phyloP scores from a whole-genome alignment of 345 rosid species.

The Eutrema yunnanense region DNA sequence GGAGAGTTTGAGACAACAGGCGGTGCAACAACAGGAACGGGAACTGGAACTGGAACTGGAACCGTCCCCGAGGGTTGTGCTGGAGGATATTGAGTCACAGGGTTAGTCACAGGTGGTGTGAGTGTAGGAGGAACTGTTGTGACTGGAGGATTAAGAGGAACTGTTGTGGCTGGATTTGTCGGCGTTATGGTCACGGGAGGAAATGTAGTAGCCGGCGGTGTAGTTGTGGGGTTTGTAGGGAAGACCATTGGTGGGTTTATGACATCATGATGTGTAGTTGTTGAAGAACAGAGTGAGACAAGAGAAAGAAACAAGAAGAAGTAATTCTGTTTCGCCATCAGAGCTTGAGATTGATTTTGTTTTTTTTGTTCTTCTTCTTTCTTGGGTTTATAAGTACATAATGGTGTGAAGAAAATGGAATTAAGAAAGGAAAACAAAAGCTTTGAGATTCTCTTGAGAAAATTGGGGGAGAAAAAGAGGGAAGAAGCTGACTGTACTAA shows the following conservation, averaged over 20 bases:
- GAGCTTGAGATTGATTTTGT: conserved; percentile 5
- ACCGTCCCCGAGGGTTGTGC: conserved; percentile 47
- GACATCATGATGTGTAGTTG: conserved; percentile 37
- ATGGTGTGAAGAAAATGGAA: conserved; percentile 1
- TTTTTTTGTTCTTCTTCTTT: conserved; percentile 2
- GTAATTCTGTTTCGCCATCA: conserved; percentile 42
- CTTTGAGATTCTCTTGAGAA: conserved; percentile 23
- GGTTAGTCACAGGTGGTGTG: conserved; percentile 45
- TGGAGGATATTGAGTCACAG: conserved; percentile 53
- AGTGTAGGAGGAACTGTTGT: conserved; percentile 42
- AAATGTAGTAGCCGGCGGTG: conserved; percentile 40
- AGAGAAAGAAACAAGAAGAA: conserved; percentile 39
- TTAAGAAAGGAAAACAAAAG: conserved; percentile 28
- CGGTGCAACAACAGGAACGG: conserved; percentile 47
- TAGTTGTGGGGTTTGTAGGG: conserved; percentile 37
- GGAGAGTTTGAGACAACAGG: conserved; percentile 63
- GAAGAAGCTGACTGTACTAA: conserved; percentile 29
- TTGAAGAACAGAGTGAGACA: conserved; percentile 35
- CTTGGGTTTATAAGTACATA: conserved; percentile 23
- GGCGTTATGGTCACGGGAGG: conserved; percentile 34
- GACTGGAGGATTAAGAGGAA: conserved; percentile 41
- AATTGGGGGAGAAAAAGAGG: conserved; percentile 12
- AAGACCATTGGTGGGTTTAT: conserved; percentile 38
- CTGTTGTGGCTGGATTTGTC: conserved; percentile 38
- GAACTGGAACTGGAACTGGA: conserved; percentile 50